phyloP scores from a whole-genome alignment of 2,329 filamentous ascomycete species.

The Botryotinia calthae region DNA sequence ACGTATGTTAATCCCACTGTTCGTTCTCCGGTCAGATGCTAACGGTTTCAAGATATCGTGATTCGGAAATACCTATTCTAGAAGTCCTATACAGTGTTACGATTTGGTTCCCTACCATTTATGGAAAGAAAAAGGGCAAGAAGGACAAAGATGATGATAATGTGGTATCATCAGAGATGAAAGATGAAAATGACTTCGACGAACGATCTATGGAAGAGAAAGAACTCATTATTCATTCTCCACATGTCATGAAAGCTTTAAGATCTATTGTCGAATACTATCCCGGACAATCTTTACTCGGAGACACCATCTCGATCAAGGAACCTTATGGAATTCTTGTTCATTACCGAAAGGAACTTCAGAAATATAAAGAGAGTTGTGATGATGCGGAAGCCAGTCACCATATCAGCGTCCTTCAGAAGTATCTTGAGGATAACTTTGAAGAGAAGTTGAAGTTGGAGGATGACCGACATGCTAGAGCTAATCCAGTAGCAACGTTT shows the following conservation, averaged over 20 bases:
- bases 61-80: slow-evolving; percentile 27
- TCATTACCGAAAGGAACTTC: slow-evolving; percentile 30
- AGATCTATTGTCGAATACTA: slow-evolving; percentile 30
- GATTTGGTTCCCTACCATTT: slow-evolving; percentile 31
- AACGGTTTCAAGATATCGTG: slow-evolving; percentile 23
- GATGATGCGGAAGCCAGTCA: slow-evolving; percentile 28
- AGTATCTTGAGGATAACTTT: slow-evolving; percentile 30
- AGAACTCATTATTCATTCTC: slow-evolving; percentile 31
- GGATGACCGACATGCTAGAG: slow-evolving; percentile 24
- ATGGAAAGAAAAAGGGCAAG: slow-evolving; percentile 24
- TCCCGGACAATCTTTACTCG: slow-evolving; percentile 27
- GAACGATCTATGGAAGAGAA: slow-evolving; percentile 32
- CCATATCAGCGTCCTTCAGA: slow-evolving; percentile 27
- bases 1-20: slow-evolving; percentile 11
- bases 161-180: not conserved
- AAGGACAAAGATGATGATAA: slow-evolving; percentile 23
- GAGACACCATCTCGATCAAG: slow-evolving; percentile 29
- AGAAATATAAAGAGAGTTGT: slow-evolving; percentile 28
- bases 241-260: slow-evolving; percentile 31
- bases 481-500: slow-evolving; percentile 29
- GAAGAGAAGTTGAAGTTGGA: slow-evolving; percentile 28
- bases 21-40: not conserved
- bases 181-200: slow-evolving; percentile 25
- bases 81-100: slow-evolving; percentile 30
- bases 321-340: slow-evolving; percentile 43